Base-by-base conservation (phyloP, 1,284 basidiomycete genomes). In the Sanghuangporus baumii region DNA sequence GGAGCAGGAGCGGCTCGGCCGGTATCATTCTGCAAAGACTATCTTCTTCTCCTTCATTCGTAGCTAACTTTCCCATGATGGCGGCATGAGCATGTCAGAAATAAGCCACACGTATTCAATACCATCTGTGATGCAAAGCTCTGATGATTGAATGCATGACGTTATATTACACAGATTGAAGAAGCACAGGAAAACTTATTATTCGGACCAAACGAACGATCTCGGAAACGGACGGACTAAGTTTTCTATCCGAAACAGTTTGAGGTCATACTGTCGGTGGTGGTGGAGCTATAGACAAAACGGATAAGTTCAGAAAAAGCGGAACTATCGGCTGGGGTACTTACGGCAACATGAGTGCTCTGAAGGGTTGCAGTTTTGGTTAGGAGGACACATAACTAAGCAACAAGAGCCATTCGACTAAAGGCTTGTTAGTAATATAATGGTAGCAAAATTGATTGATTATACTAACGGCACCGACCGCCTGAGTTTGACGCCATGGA, bases 301-400 rank as follows among this genome's bases (percentile, higher is more conserved):
- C 34, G 60, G 48, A 48, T 62, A 59, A 66, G 43, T 51, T 51
- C 11, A 37, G 18, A 9, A n/a, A 20, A 11, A 31, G 41, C 20
- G 40, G 14, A 40, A 38, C 56, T 46, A 26, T 23, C 31, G 20
- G 62, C 8, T 8, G 38, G 46, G 51, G 1, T n/a, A 84, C 89
- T 78, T 72, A 92, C 89, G 89, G 73, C 90, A 93, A 72, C 90
- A 92, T 1, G 88, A 82, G 67, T 90, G 86, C 69, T 90, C 86
- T 52, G 75, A 74, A 18, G 87, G 86, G 67, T 87, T 76, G 68
- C 90, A 92, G 55, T 79, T 37, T n/a, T 57, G 80, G 69, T 88
- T 87, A 12, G 82, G 72, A 8, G 89, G 89, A 62, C 78, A 79
- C 9, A 72, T 61, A 48, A 79, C 76, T 41, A 79, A 71, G 63